Percentiles rank a stretch among this genome's conserved stretches.
Conservation (phyloP, 2,329 filamentous ascomycete species). For the Paracamarosporium sp. region DNA sequence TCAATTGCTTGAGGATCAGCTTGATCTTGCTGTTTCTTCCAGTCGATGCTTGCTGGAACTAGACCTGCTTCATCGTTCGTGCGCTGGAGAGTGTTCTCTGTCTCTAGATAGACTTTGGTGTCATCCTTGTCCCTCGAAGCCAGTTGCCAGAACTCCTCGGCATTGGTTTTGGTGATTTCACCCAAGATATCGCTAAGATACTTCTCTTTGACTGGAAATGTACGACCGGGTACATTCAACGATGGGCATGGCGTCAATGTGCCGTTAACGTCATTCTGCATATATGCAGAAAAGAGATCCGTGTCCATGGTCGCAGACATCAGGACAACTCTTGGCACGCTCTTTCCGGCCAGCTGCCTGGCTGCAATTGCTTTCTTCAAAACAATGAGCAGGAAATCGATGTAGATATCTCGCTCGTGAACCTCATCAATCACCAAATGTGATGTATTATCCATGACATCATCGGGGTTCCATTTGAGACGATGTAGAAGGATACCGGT, state of each 20-base stretch:
- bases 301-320: constrained; percentile 14
- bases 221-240: constrained; percentile 9
- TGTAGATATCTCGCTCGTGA: constrained; percentile 8
- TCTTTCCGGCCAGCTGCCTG: constrained; percentile 2
- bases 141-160: not conserved
- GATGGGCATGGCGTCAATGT: constrained; percentile 5
- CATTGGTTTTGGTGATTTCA: not conserved
- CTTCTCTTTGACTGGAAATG: constrained; percentile 7
- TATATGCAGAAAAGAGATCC: constrained; percentile 9
- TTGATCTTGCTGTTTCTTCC: not conserved
- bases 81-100: not conserved
- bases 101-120: not conserved
- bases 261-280: not conserved
- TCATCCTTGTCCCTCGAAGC: not conserved
- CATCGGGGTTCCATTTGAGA: constrained; percentile 7
- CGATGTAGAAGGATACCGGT: constrained; percentile 8
- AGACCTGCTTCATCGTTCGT: not conserved
- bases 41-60: not conserved
- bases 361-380: constrained; percentile 3
- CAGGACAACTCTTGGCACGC: constrained; percentile 7
- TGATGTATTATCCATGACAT: constrained; percentile 4
- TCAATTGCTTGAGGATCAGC: not conserved
- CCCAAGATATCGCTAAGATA: constrained; percentile 5
- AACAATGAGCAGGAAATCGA: constrained; percentile 11
- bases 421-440: constrained; percentile 11